A percentile compares a stretch with the other conserved stretches of the same genome.
These are phyloP conservation scores for Brassica incana DNA, from an alignment of 345 rosid genomes.

Conservation along the genomic window DNA sequence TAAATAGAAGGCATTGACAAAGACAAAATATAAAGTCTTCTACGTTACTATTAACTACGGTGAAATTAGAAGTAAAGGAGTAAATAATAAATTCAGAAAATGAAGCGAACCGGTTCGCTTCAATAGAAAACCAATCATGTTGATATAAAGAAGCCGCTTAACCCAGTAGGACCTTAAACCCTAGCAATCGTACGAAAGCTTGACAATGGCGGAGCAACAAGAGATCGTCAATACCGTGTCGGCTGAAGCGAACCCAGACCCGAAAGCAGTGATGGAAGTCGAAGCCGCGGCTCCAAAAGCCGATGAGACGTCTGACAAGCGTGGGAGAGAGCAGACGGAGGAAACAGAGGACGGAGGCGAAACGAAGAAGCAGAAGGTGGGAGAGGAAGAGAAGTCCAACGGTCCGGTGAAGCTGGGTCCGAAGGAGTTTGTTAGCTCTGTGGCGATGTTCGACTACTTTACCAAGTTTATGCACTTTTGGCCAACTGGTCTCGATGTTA, in stretches of 20 bases:
- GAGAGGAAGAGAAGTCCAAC: constrained; percentile 37
- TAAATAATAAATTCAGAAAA: background rate
- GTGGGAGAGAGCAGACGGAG: constrained; percentile 42
- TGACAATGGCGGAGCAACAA: constrained; percentile 45
- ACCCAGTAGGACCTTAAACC: constrained; percentile 32
- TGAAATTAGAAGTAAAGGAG: background rate
- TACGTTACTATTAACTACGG: background rate
- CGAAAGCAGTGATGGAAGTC: constrained; percentile 47
- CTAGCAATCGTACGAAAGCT: constrained; percentile 19
- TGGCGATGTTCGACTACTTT: constrained; percentile 79
- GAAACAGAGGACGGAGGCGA: constrained; percentile 37
- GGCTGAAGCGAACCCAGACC: constrained; percentile 21
- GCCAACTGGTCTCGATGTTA: constrained; percentile 64
- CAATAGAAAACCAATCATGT: background rate
- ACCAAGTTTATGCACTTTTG: constrained; percentile 60
- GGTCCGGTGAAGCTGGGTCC: constrained; percentile 65
- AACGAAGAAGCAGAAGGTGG: constrained; percentile 63
- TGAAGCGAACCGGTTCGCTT: constrained; percentile 20
- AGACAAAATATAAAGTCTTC: background rate
- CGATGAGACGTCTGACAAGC: constrained; percentile 38
- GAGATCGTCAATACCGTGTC: constrained; percentile 37
- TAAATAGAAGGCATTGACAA: background rate
- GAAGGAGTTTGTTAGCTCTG: constrained; percentile 70
- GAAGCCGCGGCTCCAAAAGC: constrained; percentile 11
- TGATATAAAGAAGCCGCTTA: constrained; percentile 7